Percentiles rank a stretch among this genome's conserved stretches.
phyloP scores from a whole-genome alignment of 129 eudicot species.

The Flaveria sonorensis region DNA sequence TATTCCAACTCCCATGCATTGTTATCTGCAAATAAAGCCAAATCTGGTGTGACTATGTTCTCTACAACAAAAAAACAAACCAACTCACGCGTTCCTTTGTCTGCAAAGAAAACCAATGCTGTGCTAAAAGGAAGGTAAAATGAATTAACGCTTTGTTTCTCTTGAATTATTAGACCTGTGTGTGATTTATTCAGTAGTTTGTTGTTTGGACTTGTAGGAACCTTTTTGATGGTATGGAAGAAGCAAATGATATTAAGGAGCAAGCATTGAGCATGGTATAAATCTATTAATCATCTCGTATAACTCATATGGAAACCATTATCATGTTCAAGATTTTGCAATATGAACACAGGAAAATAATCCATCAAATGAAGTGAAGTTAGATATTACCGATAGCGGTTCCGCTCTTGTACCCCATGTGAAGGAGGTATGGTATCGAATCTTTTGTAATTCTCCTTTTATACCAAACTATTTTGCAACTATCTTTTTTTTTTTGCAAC shows the following conservation, averaged over 20 bases:
- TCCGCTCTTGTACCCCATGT: constrained; percentile 15
- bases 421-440: constrained; percentile 19
- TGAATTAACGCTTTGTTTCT: background rate
- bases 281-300: constrained; percentile 7
- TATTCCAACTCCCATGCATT: constrained; percentile 20
- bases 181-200: constrained; percentile 13
- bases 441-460: background rate
- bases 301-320: constrained; percentile 4
- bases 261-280: constrained; percentile 36
- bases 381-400: constrained; percentile 13
- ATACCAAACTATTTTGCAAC: background rate
- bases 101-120: constrained; percentile 38
- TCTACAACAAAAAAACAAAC: constrained; percentile 39
- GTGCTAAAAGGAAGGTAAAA: constrained; percentile 59
- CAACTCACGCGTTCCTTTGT: constrained; percentile 35
- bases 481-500: background rate
- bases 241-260: constrained; percentile 29
- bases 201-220: constrained; percentile 47
- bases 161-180: background rate
- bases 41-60: constrained; percentile 29
- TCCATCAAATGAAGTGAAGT: constrained; percentile 12
- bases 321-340: background rate
- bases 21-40: constrained; percentile 28
- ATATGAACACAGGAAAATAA: constrained; percentile 21
- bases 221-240: constrained; percentile 47